These are phyloP conservation scores for Rauvolfia tetraphylla DNA, from an alignment of 257 asterid genomes.

Conservation along the genomic window DNA sequence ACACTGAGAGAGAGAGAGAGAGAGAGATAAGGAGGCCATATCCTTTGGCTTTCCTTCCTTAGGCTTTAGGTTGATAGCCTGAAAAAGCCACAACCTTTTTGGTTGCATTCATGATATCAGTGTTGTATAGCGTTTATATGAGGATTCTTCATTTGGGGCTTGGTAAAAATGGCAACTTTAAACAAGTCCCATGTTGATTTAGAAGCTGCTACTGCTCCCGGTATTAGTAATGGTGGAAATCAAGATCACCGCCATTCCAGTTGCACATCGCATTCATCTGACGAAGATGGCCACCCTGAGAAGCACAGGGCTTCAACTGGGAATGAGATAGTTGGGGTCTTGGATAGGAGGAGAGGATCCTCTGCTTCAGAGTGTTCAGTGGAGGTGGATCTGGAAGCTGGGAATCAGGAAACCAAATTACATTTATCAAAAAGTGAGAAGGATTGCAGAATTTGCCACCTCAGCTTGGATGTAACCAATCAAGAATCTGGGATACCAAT, in stretches of 20 bases:
- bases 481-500: constrained; percentile 58
- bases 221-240: constrained; percentile 16
- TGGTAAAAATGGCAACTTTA: constrained; percentile 52
- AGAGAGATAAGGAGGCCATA: neutral
- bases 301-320: constrained; percentile 12
- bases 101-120: constrained; percentile 4
- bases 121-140: constrained; percentile 30
- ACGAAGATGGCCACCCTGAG: constrained; percentile 17
- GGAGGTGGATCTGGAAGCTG: constrained; percentile 70
- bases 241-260: constrained; percentile 10
- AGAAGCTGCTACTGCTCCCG: constrained; percentile 26
- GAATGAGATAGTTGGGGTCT: constrained; percentile 36
- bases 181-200: constrained; percentile 36
- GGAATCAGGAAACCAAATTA: constrained; percentile 23
- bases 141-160: constrained; percentile 45
- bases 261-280: constrained; percentile 16
- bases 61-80: neutral
- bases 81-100: neutral
- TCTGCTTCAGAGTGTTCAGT: constrained; percentile 60
- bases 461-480: constrained; percentile 56
- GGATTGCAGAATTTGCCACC: constrained; percentile 81
- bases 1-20: neutral
- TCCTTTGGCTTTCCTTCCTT: neutral
- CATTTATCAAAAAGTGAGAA: constrained; percentile 32
- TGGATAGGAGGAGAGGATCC: constrained; percentile 30